Evolutionary conservation across 2,329 filamentous ascomycete genomes (phyloP), one percentile per base, ranked within the genome.

Genomic region (Cryphonectria radicalis): DNA sequence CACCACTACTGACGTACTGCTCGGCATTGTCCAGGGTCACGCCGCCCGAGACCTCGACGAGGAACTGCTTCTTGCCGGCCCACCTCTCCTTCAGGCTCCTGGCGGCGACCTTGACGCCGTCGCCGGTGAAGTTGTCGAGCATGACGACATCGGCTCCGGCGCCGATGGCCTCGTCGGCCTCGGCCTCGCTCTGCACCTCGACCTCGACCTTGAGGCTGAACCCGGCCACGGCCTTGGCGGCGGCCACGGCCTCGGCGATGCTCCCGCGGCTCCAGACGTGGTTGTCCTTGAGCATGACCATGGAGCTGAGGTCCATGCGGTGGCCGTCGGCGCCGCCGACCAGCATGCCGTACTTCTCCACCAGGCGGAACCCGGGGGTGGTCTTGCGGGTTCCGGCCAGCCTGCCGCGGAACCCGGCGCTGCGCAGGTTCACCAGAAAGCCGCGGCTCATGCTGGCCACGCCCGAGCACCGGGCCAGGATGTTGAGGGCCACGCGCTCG

Each of bases 251-350:
- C 32, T 92, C 90, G 1, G 92, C 90, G 80, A 99, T 98, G 79
- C 92, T 93, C 37, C 92, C 92, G 68, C 92, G 91, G 74, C 93
- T 94, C 92, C 95, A 98, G 70, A 99, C 92, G 82, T 99, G 96
- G 82, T 99, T 99, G 82, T 99, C 96, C 85, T 99, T 99, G 75
- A 99, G 87, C 96, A 99, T 99, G 70, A 95, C 95, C 96, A 99
- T 98, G 74, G 91, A 89, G 80, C 90, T 93, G 70, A 99, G 85
- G 80, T 99, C 96, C 82, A 97, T 93, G 43, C 96, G 87, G 81
- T 99, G 96, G 3, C 91, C 89, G 82, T 99, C 96, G 22, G 94
- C 95, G 14, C 96, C 96, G 70, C 95, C 96, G 22, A 97, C 92
- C 32, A 98, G 85, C 92, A 99, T 98, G 76, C 94, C 96, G 81